These are phyloP conservation scores for Amanita molliuscula DNA, from an alignment of 768 basidiomycete species.

Conservation along the genomic window DNA sequence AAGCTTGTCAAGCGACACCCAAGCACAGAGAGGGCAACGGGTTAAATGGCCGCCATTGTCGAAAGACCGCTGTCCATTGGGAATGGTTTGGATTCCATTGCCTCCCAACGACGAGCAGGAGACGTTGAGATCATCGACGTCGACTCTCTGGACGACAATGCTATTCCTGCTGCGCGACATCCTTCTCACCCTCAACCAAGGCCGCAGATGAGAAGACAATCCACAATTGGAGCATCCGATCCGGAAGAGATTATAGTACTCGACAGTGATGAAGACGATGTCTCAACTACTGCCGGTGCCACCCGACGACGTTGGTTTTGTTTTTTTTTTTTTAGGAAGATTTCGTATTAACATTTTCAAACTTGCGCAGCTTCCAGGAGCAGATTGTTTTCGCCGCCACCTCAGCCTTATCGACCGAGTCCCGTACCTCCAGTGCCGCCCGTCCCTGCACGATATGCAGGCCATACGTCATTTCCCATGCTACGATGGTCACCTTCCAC, in stretches of 20 bases:
- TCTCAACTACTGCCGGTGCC: not conserved
- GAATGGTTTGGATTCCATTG: not conserved
- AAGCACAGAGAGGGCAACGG: not conserved
- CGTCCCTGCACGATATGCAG: constrained; percentile 27
- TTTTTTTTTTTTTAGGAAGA: not conserved
- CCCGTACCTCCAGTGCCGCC: constrained; percentile 49
- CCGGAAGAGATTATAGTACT: not conserved
- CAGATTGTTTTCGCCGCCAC: constrained; percentile 37
- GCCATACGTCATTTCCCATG: constrained; percentile 26
- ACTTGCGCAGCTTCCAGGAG: constrained; percentile 7
- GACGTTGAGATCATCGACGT: constrained; percentile 35
- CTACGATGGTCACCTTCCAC: constrained; percentile 21
- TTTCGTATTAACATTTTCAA: not conserved
- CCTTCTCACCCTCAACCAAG: not conserved
- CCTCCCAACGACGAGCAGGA: constrained; percentile 6
- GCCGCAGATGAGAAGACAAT: constrained; percentile 6
- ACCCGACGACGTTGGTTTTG: not conserved
- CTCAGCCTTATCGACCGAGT: constrained; percentile 23
- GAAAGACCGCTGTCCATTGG: constrained; percentile 3
- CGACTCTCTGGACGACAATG: constrained; percentile 23
- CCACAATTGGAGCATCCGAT: not conserved
- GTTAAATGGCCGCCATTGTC: constrained; percentile 5
- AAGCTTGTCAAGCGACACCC: not conserved
- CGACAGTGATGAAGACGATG: constrained; percentile 2
- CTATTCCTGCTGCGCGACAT: not conserved